Evolutionary conservation across 805 yeast species (phyloP).

Genomic region (Yarrowia divulgata): DNA sequence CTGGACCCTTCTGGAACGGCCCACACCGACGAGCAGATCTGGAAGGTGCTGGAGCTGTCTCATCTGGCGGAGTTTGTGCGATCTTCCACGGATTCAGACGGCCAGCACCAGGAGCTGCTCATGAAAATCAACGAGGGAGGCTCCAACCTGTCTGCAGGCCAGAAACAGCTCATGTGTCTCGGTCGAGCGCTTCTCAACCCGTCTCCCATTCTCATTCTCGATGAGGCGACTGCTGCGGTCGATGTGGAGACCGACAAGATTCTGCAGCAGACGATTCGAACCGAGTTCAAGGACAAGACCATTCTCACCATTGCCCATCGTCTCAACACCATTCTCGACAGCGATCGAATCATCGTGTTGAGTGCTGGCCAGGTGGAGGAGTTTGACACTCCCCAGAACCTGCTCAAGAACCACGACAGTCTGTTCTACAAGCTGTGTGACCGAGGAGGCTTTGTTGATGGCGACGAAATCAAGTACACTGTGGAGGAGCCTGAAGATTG

Average conservation of each 20-base stretch:
- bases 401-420: constrained; percentile 70
- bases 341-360: constrained; percentile 74
- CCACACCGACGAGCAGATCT: constrained; percentile 59
- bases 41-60: constrained; percentile 63
- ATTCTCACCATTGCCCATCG: constrained; percentile 87
- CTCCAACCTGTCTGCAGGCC: constrained; percentile 79
- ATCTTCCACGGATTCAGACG: constrained; percentile 1
- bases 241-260: constrained; percentile 80
- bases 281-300: constrained; percentile 70
- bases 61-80: constrained; percentile 62
- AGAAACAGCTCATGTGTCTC: constrained; percentile 77
- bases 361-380: constrained; percentile 74
- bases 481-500: constrained; percentile 11
- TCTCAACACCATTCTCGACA: constrained; percentile 79
- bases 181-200: constrained; percentile 78
- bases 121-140: constrained; percentile 73
- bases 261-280: constrained; percentile 76
- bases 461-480: not conserved
- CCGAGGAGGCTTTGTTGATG: constrained; percentile 69
- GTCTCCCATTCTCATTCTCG: constrained; percentile 73
- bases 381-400: constrained; percentile 70
- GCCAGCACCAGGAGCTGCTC: constrained; percentile 53
- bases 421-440: constrained; percentile 81
- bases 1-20: constrained; percentile 65
- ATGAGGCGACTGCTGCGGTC: constrained; percentile 83